phyloP scores from a whole-genome alignment of 2,329 filamentous ascomycete species.

The Beauveria sp. region DNA sequence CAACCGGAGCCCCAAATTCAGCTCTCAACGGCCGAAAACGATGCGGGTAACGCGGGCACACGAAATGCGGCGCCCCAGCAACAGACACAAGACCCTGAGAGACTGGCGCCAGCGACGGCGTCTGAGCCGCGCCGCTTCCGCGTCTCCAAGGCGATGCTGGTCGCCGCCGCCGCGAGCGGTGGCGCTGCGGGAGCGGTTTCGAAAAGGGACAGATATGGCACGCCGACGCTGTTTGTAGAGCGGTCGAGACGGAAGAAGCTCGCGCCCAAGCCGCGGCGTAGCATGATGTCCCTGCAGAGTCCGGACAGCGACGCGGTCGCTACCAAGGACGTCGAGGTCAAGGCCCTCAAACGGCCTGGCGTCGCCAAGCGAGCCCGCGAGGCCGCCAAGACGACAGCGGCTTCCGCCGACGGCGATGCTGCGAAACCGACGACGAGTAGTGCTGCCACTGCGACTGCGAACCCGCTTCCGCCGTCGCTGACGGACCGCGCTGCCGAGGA shows the following conservation, averaged over 20 bases:
- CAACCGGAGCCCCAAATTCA: conserved; percentile 39
- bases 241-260: conserved; percentile 34
- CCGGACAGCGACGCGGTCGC: conserved; percentile 10
- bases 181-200: conserved; percentile 23
- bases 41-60: conserved; percentile 21
- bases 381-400: conserved; percentile 11
- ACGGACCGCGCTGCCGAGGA: conserved; percentile 30
- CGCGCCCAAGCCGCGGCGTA: conserved; percentile 15
- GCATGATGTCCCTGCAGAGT: conserved; percentile 13
- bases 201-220: conserved; percentile 33
- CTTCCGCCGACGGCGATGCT: neutral
- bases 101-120: conserved; percentile 9
- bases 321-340: conserved; percentile 17
- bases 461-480: conserved; percentile 27
- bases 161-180: conserved; percentile 21
- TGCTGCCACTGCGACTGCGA: conserved; percentile 10
- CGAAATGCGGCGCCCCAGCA: neutral
- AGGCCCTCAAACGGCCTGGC: conserved; percentile 28
- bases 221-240: conserved; percentile 49
- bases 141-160: conserved; percentile 41
- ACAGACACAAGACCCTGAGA: conserved; percentile 11
- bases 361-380: conserved; percentile 20
- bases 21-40: conserved; percentile 34
- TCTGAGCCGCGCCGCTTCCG: conserved; percentile 46
- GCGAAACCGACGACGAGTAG: conserved; percentile 1